Evolutionary conservation across 306 rosid species (phyloP).

Genomic region (Ziziphus jujuba): DNA sequence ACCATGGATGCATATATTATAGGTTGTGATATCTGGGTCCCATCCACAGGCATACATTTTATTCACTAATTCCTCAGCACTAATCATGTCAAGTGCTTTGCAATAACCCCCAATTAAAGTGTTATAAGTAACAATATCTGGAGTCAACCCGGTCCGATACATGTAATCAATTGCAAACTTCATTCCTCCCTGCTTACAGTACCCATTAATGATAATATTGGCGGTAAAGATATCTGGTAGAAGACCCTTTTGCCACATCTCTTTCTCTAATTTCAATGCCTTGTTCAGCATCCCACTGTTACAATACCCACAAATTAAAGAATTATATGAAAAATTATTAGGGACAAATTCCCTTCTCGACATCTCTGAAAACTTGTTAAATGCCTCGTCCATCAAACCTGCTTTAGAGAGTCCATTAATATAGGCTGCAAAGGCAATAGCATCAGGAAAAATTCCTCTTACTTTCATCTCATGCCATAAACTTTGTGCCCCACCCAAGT

Average conservation of each 20-base stretch:
- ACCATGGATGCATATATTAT: constrained; percentile 61
- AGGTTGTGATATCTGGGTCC: constrained; percentile 70
- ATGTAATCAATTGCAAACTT: constrained; percentile 54
- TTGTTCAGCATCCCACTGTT: constrained; percentile 47
- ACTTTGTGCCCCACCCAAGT: constrained; percentile 54
- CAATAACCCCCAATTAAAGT: constrained; percentile 71
- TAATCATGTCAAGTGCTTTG: constrained; percentile 61
- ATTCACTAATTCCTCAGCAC: constrained; percentile 50
- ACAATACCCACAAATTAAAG: constrained; percentile 69
- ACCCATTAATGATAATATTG: constrained; percentile 67
- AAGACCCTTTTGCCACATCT: constrained; percentile 66
- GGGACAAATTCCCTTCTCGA: constrained; percentile 56
- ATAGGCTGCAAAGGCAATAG: constrained; percentile 67
- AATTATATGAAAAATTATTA: constrained; percentile 72
- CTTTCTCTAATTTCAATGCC: constrained; percentile 58
- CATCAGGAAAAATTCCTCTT: constrained; percentile 63
- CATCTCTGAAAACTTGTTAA: constrained; percentile 52
- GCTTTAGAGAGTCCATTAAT: constrained; percentile 68
- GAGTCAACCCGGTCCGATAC: constrained; percentile 52
- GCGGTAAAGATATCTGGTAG: constrained; percentile 63
- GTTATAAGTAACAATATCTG: constrained; percentile 66
- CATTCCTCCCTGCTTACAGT: constrained; percentile 70
- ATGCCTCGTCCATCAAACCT: constrained; percentile 63
- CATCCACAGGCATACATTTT: constrained; percentile 55
- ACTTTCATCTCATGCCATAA: constrained; percentile 72